phyloP scores from a whole-genome alignment of 441 rosid genomes.

The Flueggea neowawraea region DNA sequence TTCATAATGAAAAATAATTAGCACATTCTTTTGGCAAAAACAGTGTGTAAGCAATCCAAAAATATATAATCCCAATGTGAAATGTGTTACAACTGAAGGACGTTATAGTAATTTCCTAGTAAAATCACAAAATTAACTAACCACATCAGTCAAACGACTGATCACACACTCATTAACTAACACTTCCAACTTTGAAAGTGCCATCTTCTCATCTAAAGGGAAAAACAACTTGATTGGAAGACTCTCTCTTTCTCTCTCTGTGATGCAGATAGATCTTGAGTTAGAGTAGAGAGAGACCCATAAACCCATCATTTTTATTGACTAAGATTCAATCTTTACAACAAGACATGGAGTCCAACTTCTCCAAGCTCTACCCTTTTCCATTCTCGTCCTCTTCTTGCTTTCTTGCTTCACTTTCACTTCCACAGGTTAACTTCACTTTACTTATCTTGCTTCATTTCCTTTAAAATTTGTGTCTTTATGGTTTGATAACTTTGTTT shows the following conservation, averaged over 20 bases:
- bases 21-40: no score
- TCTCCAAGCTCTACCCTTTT: constrained; percentile 14
- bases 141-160: no score
- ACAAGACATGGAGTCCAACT: constrained; percentile 38
- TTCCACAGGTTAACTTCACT: constrained; percentile 50
- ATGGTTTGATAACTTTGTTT: not conserved
- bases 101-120: no score
- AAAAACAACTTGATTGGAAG: no score
- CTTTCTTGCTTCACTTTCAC: constrained; percentile 63
- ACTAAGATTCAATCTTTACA: constrained; percentile 20
- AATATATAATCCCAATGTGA: no score
- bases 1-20: no score
- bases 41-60: no score
- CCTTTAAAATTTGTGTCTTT: constrained; percentile 4
- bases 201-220: no score
- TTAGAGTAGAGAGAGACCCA: constrained; percentile 6
- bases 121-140: no score
- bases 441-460: not conserved
- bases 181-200: no score
- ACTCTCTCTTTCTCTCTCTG: constrained; percentile 1
- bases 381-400: constrained; percentile 40
- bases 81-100: no score
- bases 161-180: no score
- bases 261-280: constrained; percentile 35
- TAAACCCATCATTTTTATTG: constrained; percentile 12